A percentile compares a stretch with the other conserved stretches of the same genome.
These are phyloP conservation scores for Lentinula lateritia DNA, from an alignment of 768 basidiomycete genomes.

Conservation along the genomic window DNA sequence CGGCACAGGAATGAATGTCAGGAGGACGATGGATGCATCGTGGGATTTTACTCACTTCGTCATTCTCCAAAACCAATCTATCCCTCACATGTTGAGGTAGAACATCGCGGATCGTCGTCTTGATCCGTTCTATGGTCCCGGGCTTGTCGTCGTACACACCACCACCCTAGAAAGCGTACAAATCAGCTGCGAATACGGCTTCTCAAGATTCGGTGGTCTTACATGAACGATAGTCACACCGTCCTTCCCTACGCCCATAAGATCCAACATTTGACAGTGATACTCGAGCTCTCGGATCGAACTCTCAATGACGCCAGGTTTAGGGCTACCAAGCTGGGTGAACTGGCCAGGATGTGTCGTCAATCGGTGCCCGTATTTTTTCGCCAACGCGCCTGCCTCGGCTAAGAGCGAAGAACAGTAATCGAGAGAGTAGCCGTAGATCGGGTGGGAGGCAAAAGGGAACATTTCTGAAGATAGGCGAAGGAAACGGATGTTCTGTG, in stretches of 20 bases:
- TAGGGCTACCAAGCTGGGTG: slow-evolving; percentile 78
- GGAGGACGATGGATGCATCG: not conserved
- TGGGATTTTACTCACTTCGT: slow-evolving; percentile 59
- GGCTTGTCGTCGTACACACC: slow-evolving; percentile 81
- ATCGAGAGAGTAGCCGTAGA: slow-evolving; percentile 75
- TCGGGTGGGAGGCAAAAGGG: slow-evolving; percentile 81
- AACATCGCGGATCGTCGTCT: slow-evolving; percentile 54
- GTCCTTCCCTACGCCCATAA: slow-evolving; percentile 78
- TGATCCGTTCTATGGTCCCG: slow-evolving; percentile 66
- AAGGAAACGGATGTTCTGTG: slow-evolving; percentile 75
- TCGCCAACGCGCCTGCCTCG: slow-evolving; percentile 60
- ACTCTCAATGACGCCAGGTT: slow-evolving; percentile 64
- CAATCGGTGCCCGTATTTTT: slow-evolving; percentile 67
- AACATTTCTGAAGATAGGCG: slow-evolving; percentile 90
- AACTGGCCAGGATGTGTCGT: slow-evolving; percentile 90
- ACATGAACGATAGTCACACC: slow-evolving; percentile 87
- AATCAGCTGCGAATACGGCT: not conserved
- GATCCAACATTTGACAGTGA: slow-evolving; percentile 83
- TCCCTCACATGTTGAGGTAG: slow-evolving; percentile 60
- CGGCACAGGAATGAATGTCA: not conserved
- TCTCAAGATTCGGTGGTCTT: slow-evolving; percentile 13
- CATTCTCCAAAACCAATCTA: slow-evolving; percentile 88
- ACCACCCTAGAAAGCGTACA: slow-evolving; percentile 46
- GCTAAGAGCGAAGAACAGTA: slow-evolving; percentile 59
- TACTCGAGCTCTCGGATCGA: slow-evolving; percentile 79